Percentiles rank a stretch among this genome's conserved stretches.
These are phyloP conservation scores for Apostasia shenzhenica DNA, from an alignment of 106 monocot genomes.

Conservation along the genomic window DNA sequence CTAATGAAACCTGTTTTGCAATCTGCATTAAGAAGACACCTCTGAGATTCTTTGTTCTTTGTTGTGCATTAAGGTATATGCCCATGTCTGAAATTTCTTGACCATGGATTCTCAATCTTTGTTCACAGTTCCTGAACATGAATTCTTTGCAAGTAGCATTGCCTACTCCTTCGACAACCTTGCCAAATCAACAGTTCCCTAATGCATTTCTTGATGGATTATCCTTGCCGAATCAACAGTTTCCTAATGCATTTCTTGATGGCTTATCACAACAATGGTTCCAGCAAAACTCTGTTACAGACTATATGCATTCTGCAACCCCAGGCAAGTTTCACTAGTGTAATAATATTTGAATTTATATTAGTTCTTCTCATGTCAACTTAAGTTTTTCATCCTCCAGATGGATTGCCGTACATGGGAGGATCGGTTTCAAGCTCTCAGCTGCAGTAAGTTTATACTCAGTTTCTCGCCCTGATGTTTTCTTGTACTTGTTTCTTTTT, in stretches of 20 bases:
- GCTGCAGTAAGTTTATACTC: constrained; percentile 7
- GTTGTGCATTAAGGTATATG: no score
- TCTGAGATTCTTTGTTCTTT: no score
- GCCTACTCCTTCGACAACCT: not conserved
- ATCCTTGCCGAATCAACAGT: constrained; percentile 8
- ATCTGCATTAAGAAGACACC: no score
- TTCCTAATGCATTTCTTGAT: constrained; percentile 12
- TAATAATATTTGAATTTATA: not conserved
- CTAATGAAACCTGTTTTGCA: no score
- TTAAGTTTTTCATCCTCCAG: constrained; percentile 3
- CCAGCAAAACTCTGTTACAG: constrained; percentile 5
- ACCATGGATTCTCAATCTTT: not conserved
- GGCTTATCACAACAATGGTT: constrained; percentile 17
- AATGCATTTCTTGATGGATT: constrained; percentile 4
- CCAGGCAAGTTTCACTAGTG: constrained; percentile 6
- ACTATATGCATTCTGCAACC: constrained; percentile 5
- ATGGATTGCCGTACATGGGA: constrained; percentile 7
- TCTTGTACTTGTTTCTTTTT: no score
- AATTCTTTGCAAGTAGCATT: constrained; percentile 17
- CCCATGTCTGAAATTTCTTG: not conserved
- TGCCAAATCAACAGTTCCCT: constrained; percentile 10
- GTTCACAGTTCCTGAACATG: constrained; percentile 20
- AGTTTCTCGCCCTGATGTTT: not conserved
- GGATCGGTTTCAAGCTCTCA: constrained; percentile 9
- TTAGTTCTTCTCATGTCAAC: not conserved